Evolutionary conservation across 352 stramenopile species (phyloP), one percentile per base, ranked within the genome.

Genomic region (Pythium dissimile): DNA sequence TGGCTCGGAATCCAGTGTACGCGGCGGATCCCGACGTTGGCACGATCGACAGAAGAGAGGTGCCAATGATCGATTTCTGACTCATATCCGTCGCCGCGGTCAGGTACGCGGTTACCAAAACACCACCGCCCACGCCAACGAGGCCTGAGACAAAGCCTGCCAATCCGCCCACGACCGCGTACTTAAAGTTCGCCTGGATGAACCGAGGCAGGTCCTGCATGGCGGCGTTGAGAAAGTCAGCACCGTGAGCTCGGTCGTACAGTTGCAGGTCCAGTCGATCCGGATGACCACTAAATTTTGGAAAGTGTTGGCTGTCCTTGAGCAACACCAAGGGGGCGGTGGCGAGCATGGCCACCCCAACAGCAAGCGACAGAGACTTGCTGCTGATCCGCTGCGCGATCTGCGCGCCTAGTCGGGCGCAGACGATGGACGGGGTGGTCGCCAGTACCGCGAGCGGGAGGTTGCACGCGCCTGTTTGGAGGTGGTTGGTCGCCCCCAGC

Each of bases 91-190:
- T 91, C 6, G 80, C 78, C 21, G 82, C 76, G 5, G 84, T 94
- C 45, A 94, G 66, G 57, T 92, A 94, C 4, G 84, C 79, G 9
- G 84, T 94, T 56, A 94, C 91, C 54, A 94, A 75, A 54, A 94
- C 88, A 28, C 84, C 84, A 54, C 84, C 84, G 64, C 84, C 84
- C 24, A 89, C 71, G 34, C 84, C 84, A 21, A 83, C 91, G 11
- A 94, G 69, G 3, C 84, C 84, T 11, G 84, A 90, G 65, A 94
- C 82, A 62, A 91, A 94, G 28, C 84, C 84, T 6, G 84, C 77
- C 18, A 83, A 58, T 16, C 75, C 77, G 12, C 84, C 84, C 0
- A 81, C 84, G 4, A 81, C 39, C 28, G 88, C 62, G 58, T 94
- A 94, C 72, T 91, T 87, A 31, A 53, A 51, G 54, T 94, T 94